Evolutionary conservation across 805 yeast species (phyloP), one percentile per base, ranked within the genome.

Genomic region (Schwanniomyces sp.): DNA sequence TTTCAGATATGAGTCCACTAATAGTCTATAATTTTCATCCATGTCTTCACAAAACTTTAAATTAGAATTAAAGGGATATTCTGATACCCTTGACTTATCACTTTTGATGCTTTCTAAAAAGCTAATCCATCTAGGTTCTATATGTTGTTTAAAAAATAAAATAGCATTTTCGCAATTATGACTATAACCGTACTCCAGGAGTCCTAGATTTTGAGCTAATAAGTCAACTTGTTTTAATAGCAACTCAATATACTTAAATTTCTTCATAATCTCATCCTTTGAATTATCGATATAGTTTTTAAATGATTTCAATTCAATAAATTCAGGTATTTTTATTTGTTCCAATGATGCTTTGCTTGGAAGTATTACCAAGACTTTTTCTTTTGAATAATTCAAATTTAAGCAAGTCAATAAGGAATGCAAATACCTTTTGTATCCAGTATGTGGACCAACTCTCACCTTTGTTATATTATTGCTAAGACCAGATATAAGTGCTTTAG

Each of bases 81-180:
- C 38, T 8, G 14, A 26, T 8, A 48, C 38, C 9, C 37, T n/a
- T 14, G 11, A 6, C 17, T 40, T 39, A n/a, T 47, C 44, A 12
- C 38, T 34, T 30, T 32, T 41, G 9, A 45, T 4, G 4, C 30
- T 30, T 9, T 14, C 24, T 32, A 50, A 38, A 28, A 41, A 54
- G 11, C 27, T 30, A 14, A 38, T 43, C 67, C 67, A 62, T 7
- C 37, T 41, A 18, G 25, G 45, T n/a, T 25, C 14, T 6, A 61
- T 48, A 29, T 60, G 63, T 2, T 42, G 36, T 26, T 59, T 42
- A 43, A 55, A 58, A 29, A 62, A 47, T 46, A 56, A 42, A 32
- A 56, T 42, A 0, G 61, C 63, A 40, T 58, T 55, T 24, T 50
- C 51, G 7, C 56, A 49, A 2, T 54, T 48, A 5, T 52, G 48